Percentiles rank a stretch among this genome's conserved stretches.
These are phyloP conservation scores for Euphorbia corollata DNA, from an alignment of 441 rosid genomes.

Conservation along the genomic window DNA sequence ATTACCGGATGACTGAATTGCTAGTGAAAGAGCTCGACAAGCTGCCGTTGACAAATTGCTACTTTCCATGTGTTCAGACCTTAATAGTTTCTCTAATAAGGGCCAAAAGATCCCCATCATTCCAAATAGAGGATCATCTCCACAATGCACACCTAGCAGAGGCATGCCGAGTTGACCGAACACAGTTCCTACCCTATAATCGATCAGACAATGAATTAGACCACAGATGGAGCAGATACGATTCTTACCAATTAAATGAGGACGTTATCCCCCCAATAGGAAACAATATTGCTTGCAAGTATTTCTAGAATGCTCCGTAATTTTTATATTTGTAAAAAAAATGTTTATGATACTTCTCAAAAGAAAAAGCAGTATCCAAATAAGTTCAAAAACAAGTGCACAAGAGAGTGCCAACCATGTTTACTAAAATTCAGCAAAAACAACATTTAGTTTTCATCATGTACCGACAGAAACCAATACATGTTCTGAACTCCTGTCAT, in stretches of 20 bases:
- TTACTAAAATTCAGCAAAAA: slow-evolving; percentile 10
- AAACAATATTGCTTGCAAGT: background rate
- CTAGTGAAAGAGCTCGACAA: slow-evolving; percentile 84
- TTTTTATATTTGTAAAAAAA: background rate
- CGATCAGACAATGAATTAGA: slow-evolving; percentile 12
- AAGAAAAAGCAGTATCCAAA: background rate
- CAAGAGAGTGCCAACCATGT: background rate
- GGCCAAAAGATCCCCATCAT: slow-evolving; percentile 84
- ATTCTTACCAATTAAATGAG: background rate
- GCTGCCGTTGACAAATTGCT: slow-evolving; percentile 74
- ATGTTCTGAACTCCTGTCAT: slow-evolving; percentile 1
- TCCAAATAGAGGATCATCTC: slow-evolving; percentile 61
- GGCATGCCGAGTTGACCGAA: slow-evolving; percentile 63
- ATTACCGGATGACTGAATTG: slow-evolving; percentile 86
- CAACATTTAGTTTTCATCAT: background rate
- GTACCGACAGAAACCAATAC: background rate
- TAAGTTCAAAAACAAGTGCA: background rate
- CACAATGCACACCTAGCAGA: slow-evolving; percentile 39
- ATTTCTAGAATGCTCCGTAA: slow-evolving; percentile 2
- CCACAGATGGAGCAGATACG: slow-evolving; percentile 4
- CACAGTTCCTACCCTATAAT: slow-evolving; percentile 79
- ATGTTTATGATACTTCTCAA: background rate
- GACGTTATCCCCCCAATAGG: background rate
- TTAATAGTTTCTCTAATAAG: slow-evolving; percentile 73
- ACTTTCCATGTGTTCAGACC: slow-evolving; percentile 82